Base-by-base conservation (phyloP, 257 asterid species). In the Nicotiana tabacum region DNA sequence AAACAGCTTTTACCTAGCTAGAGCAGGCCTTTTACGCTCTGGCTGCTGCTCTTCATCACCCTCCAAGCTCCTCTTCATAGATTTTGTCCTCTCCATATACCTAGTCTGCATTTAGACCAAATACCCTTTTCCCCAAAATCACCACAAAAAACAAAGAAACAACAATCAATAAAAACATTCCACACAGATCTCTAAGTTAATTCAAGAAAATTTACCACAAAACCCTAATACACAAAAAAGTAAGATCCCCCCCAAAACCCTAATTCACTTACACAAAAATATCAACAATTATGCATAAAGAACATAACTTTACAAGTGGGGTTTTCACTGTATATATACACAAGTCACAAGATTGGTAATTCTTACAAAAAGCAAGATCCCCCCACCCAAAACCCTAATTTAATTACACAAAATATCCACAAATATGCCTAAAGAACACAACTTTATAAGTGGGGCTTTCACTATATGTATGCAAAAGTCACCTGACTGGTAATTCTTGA, bases 51-150 rank as follows among this genome's bases (percentile, higher is more conserved):
- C 92, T 8, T 89, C 96, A 48, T 87, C 96, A 56, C 90, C 89
- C 35, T 96, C 98, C 90, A 92, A 87, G 83, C 87, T 89, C 91
- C 99, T 90, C 90, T 96, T 91, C 93, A 93, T 91, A 11, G 97
- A 92, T 78, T 91, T 90, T 13, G 90, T 90, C 87, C 97, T 92
- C 85, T 93, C 95, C 95, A 91, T 93, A 85, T 87, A 87, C 91
- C 99, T 92, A 37, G 98, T 94, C 88, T 92, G 97, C 99, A 96
- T 96, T 89, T 85, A 67, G 89, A 82, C 86, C 80, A 81, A 67
- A 32, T 53, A 32, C 66, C 87, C 77, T 80, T 9, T 48, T 43
- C 8, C 6, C 78, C 65, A 4, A 37, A 82, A 81, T 65, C 69
- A 77, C 74, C 51, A 17, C 11, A 61, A 65, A 24, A 5, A 83